Conservation (phyloP, 169 alveolate species). For the Plasmodium inui region DNA sequence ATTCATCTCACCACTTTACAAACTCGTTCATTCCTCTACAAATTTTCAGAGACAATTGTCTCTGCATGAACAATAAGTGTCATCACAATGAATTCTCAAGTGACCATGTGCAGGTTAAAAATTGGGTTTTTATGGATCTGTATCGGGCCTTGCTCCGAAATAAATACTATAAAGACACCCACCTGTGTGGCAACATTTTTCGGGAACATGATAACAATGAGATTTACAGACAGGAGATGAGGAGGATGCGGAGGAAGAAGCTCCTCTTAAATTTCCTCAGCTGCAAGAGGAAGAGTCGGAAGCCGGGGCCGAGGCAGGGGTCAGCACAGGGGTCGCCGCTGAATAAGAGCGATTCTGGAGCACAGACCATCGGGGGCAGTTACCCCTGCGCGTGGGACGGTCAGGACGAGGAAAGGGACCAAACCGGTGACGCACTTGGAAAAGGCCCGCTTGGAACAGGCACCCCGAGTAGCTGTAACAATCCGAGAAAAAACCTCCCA, state of each 20-base stretch:
- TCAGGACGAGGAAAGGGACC: neutral
- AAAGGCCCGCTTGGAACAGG: too few relatives aligned
- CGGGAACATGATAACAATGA: neutral
- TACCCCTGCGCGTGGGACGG: neutral
- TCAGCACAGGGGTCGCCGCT: neutral
- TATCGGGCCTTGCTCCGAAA: slow-evolving; percentile 32
- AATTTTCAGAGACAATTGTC: slow-evolving; percentile 16
- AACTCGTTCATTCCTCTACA: slow-evolving; percentile 66
- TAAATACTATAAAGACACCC: slow-evolving; percentile 49
- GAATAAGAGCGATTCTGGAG: neutral
- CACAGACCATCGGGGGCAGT: neutral
- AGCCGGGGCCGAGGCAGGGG: neutral
- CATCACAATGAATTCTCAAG: slow-evolving; percentile 21
- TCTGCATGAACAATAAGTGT: slow-evolving; percentile 60
- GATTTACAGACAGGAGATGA: slow-evolving; percentile 32
- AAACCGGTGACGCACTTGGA: neutral
- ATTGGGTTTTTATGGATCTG: slow-evolving; percentile 24
- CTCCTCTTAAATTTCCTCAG: neutral
- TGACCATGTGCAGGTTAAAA: slow-evolving; percentile 45
- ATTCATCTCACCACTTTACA: slow-evolving; percentile 25
- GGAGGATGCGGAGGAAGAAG: slow-evolving; percentile 14
- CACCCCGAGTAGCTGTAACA: neutral
- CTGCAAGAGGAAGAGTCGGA: neutral
- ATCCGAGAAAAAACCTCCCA: neutral
- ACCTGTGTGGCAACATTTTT: slow-evolving; percentile 22